phyloP scores from a whole-genome alignment of 2,329 filamentous ascomycete species.

The Scleromitrula shiraiana region DNA sequence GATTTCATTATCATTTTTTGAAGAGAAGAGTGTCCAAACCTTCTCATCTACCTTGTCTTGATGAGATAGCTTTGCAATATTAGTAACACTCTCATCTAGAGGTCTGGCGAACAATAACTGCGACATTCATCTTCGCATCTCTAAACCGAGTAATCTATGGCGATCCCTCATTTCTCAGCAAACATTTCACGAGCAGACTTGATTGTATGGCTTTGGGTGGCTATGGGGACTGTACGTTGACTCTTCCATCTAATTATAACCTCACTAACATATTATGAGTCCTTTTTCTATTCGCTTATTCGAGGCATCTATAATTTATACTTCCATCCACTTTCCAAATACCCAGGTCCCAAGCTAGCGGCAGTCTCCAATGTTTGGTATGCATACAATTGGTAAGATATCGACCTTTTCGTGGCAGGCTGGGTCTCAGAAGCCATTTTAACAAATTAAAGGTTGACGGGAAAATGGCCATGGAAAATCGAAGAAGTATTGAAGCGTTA shows the following conservation, averaged over 20 bases:
- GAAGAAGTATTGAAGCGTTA: slow-evolving; percentile 5
- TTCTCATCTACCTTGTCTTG: background rate
- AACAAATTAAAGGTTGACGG: background rate
- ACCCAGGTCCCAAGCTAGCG: slow-evolving; percentile 10
- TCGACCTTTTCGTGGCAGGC: background rate
- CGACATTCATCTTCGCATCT: background rate
- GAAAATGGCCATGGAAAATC: slow-evolving; percentile 8
- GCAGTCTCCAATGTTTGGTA: slow-evolving; percentile 12
- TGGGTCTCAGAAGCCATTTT: background rate
- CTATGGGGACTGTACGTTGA: background rate
- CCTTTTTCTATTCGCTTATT: background rate
- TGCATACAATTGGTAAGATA: slow-evolving; percentile 1
- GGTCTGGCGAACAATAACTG: no score
- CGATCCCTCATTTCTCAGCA: background rate
- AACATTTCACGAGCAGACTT: background rate
- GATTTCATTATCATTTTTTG: background rate
- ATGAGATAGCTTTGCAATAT: no score
- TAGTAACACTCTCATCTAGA: no score
- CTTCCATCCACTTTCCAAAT: slow-evolving; percentile 12
- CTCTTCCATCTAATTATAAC: background rate
- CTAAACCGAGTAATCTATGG: background rate
- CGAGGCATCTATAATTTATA: slow-evolving; percentile 6
- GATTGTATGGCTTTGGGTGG: background rate
- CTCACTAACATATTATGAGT: background rate
- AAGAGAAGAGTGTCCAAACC: background rate